Conservation (phyloP, 805 yeast species). For the Ogataea parapolymorpha region DNA sequence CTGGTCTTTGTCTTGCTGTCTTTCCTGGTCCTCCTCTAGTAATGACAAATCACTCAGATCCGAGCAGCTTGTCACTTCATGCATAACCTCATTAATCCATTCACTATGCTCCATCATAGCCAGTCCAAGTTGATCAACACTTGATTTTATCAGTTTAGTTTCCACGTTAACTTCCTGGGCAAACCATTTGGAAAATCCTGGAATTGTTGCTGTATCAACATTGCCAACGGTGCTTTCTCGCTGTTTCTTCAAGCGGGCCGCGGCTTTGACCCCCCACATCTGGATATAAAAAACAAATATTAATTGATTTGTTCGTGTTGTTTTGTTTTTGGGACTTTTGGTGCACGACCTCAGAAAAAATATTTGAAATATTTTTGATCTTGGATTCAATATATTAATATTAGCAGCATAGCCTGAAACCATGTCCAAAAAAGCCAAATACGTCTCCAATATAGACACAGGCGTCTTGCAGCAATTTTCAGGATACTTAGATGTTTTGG, state of each 20-base stretch:
- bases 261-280: slow-evolving; percentile 33
- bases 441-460: slow-evolving; percentile 19
- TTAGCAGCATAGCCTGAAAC: background rate
- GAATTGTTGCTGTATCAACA: slow-evolving; percentile 18
- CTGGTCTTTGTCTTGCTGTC: slow-evolving; percentile 6
- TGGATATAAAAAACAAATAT: slow-evolving; percentile 1
- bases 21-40: slow-evolving; percentile 3
- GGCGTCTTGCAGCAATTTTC: slow-evolving; percentile 16
- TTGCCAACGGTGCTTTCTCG: slow-evolving; percentile 8
- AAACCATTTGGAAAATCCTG: slow-evolving; percentile 35
- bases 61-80: slow-evolving; percentile 17
- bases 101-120: slow-evolving; percentile 26
- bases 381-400: background rate
- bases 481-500: slow-evolving; percentile 16
- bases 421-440: slow-evolving; percentile 17
- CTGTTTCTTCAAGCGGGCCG: slow-evolving; percentile 16
- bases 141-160: slow-evolving; percentile 23
- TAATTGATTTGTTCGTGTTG: slow-evolving; percentile 16
- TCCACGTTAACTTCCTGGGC: slow-evolving; percentile 29
- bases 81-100: slow-evolving; percentile 31
- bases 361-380: slow-evolving; percentile 1
- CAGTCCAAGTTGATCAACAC: slow-evolving; percentile 24
- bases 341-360: slow-evolving; percentile 7
- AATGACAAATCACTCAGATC: slow-evolving; percentile 14
- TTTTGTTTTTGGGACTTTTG: slow-evolving; percentile 13